A percentile compares a stretch with the other conserved stretches of the same genome.
phyloP scores from a whole-genome alignment of 208 protist species.

The Wallacemonas sp. region DNA sequence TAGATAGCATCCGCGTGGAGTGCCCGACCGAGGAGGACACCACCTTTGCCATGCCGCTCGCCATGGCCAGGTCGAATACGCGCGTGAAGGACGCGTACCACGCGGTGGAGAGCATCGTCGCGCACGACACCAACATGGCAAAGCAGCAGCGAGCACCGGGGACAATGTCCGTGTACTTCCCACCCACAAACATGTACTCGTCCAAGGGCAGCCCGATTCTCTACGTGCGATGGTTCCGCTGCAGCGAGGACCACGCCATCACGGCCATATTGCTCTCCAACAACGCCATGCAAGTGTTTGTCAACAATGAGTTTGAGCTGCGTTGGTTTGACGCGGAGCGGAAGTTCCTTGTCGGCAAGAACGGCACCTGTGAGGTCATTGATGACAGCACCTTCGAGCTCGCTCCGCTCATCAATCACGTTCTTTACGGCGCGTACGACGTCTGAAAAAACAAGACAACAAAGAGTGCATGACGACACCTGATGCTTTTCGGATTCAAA shows the following conservation, averaged over 20 bases:
- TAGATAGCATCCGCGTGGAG: slow-evolving; percentile 61
- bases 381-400: slow-evolving; percentile 70
- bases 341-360: slow-evolving; percentile 81
- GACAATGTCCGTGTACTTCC: slow-evolving; percentile 76
- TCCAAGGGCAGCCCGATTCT: slow-evolving; percentile 71
- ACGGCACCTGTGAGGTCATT: slow-evolving; percentile 86
- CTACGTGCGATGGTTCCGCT: slow-evolving; percentile 91
- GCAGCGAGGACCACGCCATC: slow-evolving; percentile 62
- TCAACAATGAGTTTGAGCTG: slow-evolving; percentile 80
- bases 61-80: slow-evolving; percentile 51
- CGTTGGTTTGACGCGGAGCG: slow-evolving; percentile 83
- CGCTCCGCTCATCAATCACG: slow-evolving; percentile 56
- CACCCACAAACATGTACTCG: slow-evolving; percentile 63
- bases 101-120: slow-evolving; percentile 69
- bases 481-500: no score
- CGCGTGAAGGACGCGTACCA: slow-evolving; percentile 47
- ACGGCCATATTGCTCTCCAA: slow-evolving; percentile 86
- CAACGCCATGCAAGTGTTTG: slow-evolving; percentile 82
- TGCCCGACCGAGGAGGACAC: slow-evolving; percentile 44
- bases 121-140: slow-evolving; percentile 77
- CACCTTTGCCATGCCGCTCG: slow-evolving; percentile 48
- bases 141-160: slow-evolving; percentile 87
- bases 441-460: no score
- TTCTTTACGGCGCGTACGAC: slow-evolving; percentile 70
- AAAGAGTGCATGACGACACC: no score